Evolutionary conservation across 805 yeast species (phyloP).

Genomic region (Candida broadrunensis): DNA sequence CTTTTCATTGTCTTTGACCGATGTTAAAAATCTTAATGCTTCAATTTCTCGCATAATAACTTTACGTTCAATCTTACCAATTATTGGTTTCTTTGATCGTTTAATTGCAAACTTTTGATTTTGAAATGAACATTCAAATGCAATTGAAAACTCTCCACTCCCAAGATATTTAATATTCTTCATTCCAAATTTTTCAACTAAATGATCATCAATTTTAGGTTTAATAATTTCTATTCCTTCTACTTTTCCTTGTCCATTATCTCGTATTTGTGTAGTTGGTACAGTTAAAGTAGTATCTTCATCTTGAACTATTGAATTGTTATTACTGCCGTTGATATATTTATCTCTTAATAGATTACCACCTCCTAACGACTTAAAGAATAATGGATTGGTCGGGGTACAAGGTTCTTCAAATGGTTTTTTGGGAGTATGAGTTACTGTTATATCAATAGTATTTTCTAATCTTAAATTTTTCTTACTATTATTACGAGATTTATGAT

Average conservation of each 20-base stretch:
- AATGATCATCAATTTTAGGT: constrained; percentile 36
- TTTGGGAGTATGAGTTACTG: not conserved
- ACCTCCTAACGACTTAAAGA: not conserved
- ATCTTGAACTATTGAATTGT: not conserved
- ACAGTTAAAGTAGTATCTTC: not conserved
- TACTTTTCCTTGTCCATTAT: not conserved
- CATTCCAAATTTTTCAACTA: constrained; percentile 48
- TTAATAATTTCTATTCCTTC: not conserved
- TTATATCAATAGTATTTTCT: not conserved
- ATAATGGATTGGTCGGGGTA: constrained; percentile 7
- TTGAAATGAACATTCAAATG: constrained; percentile 74
- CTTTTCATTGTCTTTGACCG: constrained; percentile 34
- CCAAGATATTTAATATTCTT: constrained; percentile 69
- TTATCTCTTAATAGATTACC: not conserved
- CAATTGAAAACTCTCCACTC: constrained; percentile 85
- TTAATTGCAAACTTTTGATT: constrained; percentile 80
- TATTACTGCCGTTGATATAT: not conserved
- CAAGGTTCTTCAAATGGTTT: constrained; percentile 5
- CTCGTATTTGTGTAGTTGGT: not conserved
- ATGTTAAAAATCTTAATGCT: constrained; percentile 47
- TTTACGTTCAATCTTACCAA: constrained; percentile 50
- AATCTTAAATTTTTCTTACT: not conserved
- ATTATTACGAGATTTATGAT: no score
- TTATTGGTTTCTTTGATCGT: constrained; percentile 66
- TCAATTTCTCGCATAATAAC: constrained; percentile 75